phyloP scores from a whole-genome alignment of 768 basidiomycete species.

The Boletus subparvulus region DNA sequence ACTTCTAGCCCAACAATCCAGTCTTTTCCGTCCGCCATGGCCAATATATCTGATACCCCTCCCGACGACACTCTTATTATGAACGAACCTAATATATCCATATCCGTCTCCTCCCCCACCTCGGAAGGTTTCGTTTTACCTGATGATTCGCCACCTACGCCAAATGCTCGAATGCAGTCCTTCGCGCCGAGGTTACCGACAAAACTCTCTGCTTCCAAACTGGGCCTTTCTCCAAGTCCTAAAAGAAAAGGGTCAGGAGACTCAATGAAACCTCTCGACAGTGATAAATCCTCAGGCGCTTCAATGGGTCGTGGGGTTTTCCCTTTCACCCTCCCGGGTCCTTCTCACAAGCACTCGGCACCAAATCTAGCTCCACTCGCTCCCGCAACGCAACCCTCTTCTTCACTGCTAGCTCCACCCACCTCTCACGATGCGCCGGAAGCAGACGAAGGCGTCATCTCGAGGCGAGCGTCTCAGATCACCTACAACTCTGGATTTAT shows the following conservation, averaged over 20 bases:
- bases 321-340: conserved; percentile 29
- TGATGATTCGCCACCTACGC: conserved; percentile 39
- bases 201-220: conserved; percentile 58
- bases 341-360: conserved; percentile 29
- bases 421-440: conserved; percentile 42
- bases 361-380: conserved; percentile 14
- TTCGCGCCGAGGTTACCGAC: conserved; percentile 73
- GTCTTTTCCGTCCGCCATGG: conserved; percentile 41
- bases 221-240: conserved; percentile 46
- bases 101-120: conserved; percentile 47
- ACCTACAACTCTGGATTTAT: conserved; percentile 74
- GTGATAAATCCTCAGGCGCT: conserved; percentile 16
- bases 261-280: conserved; percentile 34
- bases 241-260: conserved; percentile 53
- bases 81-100: conserved; percentile 41
- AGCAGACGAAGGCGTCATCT: conserved; percentile 35
- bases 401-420: conserved; percentile 52
- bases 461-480: conserved; percentile 74
- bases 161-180: conserved; percentile 64
- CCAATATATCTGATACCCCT: conserved; percentile 22
- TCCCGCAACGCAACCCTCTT: conserved; percentile 37
- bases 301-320: conserved; percentile 27
- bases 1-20: conserved; percentile 36
- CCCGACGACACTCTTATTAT: conserved; percentile 13
- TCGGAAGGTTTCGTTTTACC: conserved; percentile 35